These are phyloP conservation scores for Peronospora destructor DNA, from an alignment of 352 stramenopile species.

Conservation along the genomic window DNA sequence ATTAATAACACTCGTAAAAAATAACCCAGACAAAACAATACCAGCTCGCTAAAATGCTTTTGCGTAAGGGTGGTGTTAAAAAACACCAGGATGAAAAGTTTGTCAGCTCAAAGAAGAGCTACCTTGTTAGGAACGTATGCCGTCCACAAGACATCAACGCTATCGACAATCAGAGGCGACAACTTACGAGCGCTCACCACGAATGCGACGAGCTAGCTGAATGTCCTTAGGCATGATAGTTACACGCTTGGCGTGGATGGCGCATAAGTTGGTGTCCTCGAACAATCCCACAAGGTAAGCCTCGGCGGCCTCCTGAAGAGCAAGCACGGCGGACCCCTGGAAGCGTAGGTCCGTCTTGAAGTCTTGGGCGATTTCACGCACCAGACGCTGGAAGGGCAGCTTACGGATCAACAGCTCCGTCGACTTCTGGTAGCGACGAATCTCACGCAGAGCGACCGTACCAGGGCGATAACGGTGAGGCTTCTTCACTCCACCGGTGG, in stretches of 20 bases:
- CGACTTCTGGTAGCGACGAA: constrained; percentile 93
- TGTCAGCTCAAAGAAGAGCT: constrained; percentile 8
- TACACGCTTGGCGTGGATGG: constrained; percentile 90
- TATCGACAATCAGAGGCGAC: constrained; percentile 8
- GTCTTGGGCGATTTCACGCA: constrained; percentile 86
- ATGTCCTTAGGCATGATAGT: constrained; percentile 95
- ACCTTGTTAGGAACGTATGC: constrained; percentile 1
- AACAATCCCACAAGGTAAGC: constrained; percentile 78
- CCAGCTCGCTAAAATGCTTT: constrained; percentile 29
- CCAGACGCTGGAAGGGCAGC: constrained; percentile 95
- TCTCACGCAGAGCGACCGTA: constrained; percentile 92
- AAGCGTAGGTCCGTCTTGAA: constrained; percentile 88
- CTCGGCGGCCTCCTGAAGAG: constrained; percentile 85
- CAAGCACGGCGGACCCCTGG: constrained; percentile 79
- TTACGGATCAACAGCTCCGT: constrained; percentile 95
- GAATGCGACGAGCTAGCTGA: constrained; percentile 89
- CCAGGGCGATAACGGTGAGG: constrained; percentile 79
- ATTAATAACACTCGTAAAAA: too few relatives aligned
- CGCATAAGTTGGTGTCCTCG: constrained; percentile 91
- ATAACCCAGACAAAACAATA: neutral
- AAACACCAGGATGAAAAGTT: constrained; percentile 63
- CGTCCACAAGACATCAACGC: constrained; percentile 2
- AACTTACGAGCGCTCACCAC: constrained; percentile 81
- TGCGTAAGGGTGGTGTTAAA: constrained; percentile 66
- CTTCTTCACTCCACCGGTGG: constrained; percentile 92